These are phyloP conservation scores for Podila clonocystis DNA, from an alignment of 192 early-diverging fungal genomes.

Conservation along the genomic window DNA sequence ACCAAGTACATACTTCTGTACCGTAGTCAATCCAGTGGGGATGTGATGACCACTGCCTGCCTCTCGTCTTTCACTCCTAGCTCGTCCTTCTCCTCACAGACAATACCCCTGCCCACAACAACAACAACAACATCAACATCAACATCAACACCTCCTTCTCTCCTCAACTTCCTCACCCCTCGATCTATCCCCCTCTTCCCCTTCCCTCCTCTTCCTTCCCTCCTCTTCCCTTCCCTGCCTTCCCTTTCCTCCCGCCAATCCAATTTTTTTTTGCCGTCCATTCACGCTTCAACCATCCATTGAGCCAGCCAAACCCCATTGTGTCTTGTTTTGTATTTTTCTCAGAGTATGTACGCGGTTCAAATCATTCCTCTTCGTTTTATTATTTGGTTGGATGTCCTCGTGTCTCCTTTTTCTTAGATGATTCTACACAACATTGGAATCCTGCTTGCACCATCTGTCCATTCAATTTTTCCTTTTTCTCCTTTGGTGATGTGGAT, in stretches of 20 bases:
- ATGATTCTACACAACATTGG: background rate
- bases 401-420: slow-evolving; percentile 3
- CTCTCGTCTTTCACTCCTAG: too few species aligned
- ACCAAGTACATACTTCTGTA: background rate
- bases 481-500: background rate
- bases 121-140: background rate
- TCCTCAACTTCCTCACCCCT: background rate
- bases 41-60: too few species aligned
- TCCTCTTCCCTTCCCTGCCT: too few species aligned
- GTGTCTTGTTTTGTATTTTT: background rate
- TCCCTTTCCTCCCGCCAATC: background rate
- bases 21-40: too few species aligned
- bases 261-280: background rate
- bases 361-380: background rate
- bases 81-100: background rate
- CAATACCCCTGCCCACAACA: background rate
- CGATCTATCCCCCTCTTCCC: background rate
- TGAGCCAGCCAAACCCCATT: too few species aligned
- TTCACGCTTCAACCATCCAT: too few species aligned
- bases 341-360: background rate
- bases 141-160: background rate
- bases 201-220: too few species aligned
- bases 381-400: background rate
- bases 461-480: background rate
- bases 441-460: background rate